Evolutionary conservation across 1,284 basidiomycete species (phyloP).

Genomic region (Psilocybe mexicana): DNA sequence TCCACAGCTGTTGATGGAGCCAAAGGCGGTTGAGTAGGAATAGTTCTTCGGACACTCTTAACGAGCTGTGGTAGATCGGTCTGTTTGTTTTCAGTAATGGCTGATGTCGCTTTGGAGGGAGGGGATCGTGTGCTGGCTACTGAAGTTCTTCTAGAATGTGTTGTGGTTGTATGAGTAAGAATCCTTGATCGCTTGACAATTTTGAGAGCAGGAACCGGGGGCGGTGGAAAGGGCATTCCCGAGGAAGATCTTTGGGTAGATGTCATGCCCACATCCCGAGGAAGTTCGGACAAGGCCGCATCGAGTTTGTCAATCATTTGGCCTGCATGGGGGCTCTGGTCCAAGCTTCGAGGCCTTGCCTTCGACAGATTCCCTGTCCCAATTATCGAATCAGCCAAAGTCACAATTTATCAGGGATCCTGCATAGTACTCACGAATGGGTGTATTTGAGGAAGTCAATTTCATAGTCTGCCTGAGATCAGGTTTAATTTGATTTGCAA

Average conservation of each 20-base stretch:
- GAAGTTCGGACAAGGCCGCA: not conserved
- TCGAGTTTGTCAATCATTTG: not conserved
- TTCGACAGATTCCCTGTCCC: not conserved
- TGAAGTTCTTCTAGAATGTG: slow-evolving; percentile 13
- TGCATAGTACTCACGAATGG: not conserved
- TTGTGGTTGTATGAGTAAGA: slow-evolving; percentile 16
- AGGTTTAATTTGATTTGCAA: not conserved
- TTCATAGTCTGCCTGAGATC: not conserved
- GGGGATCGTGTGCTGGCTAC: slow-evolving; percentile 9
- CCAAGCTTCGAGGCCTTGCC: not conserved
- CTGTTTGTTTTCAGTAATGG: slow-evolving; percentile 5
- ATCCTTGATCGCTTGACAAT: slow-evolving; percentile 45
- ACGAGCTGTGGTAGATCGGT: slow-evolving; percentile 7
- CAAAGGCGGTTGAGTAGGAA: slow-evolving; percentile 11
- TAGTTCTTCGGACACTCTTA: slow-evolving; percentile 9
- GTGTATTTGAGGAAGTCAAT: not conserved
- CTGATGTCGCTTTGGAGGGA: slow-evolving; percentile 3
- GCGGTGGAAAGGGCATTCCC: slow-evolving; percentile 24
- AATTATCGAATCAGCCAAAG: not conserved
- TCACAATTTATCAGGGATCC: not conserved
- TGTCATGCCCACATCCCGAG: slow-evolving; percentile 11
- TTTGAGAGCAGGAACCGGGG: slow-evolving; percentile 44
- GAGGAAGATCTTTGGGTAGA: slow-evolving; percentile 23
- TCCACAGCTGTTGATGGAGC: slow-evolving; percentile 12
- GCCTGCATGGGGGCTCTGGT: not conserved